phyloP scores from a whole-genome alignment of 75 land plant species.

The Pseudotsuga menziesii region DNA sequence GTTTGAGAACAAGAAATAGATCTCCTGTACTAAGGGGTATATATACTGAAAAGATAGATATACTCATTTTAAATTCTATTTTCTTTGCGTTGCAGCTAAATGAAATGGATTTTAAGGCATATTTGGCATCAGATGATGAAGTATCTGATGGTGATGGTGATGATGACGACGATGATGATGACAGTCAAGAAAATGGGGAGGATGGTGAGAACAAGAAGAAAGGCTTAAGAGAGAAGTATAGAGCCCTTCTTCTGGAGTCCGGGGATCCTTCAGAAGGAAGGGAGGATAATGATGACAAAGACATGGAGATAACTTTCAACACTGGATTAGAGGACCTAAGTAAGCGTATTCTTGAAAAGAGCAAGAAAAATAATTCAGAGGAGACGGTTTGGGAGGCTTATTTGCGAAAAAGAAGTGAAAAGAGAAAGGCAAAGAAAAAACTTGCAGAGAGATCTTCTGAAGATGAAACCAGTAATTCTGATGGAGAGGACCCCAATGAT shows the following conservation, averaged over 20 bases:
- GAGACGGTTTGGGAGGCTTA: conserved; percentile 88
- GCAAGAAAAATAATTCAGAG: conserved; percentile 56
- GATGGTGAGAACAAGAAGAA: conserved; percentile 27
- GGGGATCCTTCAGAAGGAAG: conserved; percentile 41
- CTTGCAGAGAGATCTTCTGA: conserved; percentile 39
- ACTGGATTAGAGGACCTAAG: conserved; percentile 78
- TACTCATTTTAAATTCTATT: conserved; percentile 9
- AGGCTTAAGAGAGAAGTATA: conserved; percentile 37
- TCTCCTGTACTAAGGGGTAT: neutral
- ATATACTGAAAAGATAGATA: neutral
- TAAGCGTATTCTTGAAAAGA: conserved; percentile 73
- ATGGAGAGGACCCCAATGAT: conserved; percentile 12
- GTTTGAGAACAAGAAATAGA: neutral
- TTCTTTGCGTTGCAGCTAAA: conserved; percentile 36
- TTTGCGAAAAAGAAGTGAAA: conserved; percentile 76
- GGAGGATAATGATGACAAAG: conserved; percentile 48
- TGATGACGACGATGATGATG: neutral
- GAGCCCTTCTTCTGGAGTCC: conserved; percentile 39
- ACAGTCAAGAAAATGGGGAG: conserved; percentile 26
- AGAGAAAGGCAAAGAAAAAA: conserved; percentile 51
- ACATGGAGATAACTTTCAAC: conserved; percentile 92
- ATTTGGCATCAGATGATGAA: conserved; percentile 72
- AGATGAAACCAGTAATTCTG: conserved; percentile 43
- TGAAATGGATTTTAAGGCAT: conserved; percentile 73
- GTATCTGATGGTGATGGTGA: conserved; percentile 30